Evolutionary conservation across 371 early-diverging fungal genomes (phyloP).

Genomic region (Massospora cicadina): DNA sequence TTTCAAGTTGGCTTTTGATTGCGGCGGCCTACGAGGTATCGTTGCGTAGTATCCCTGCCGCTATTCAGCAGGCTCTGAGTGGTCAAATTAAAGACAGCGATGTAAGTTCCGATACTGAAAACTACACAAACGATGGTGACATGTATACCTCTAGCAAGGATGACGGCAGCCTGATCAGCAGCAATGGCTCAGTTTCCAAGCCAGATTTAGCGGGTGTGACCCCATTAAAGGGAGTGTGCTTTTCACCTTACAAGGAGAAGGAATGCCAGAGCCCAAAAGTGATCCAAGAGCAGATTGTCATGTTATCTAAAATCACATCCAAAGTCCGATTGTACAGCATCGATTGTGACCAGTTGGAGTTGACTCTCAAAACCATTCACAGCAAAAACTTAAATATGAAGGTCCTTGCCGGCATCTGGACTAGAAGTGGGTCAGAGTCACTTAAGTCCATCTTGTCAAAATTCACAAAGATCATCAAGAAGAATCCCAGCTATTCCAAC

Average conservation of each 20-base stretch:
- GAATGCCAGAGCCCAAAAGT: background rate
- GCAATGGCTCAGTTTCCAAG: too few species aligned
- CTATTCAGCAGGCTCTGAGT: too few species aligned
- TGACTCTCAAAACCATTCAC: background rate
- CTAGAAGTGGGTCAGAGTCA: background rate
- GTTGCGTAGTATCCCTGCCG: too few species aligned
- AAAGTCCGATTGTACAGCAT: background rate
- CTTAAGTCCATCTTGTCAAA: background rate
- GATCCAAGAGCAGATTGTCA: background rate
- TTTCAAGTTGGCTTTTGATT: too few species aligned
- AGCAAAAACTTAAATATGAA: background rate
- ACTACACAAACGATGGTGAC: too few species aligned
- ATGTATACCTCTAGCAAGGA: too few species aligned
- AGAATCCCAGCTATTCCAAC: background rate
- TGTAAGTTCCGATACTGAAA: too few species aligned
- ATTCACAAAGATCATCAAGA: background rate
- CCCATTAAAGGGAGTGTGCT: background rate
- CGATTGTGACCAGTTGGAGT: constrained; percentile 6
- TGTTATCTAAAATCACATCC: background rate
- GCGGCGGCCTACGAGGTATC: too few species aligned
- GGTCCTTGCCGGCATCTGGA: constrained; percentile 4
- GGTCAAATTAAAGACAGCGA: too few species aligned
- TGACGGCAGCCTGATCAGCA: too few species aligned
- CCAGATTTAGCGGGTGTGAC: background rate
- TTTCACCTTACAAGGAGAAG: background rate